phyloP scores from a whole-genome alignment of 2,329 filamentous ascomycete species.

The Cucurbitaria berberidis region DNA sequence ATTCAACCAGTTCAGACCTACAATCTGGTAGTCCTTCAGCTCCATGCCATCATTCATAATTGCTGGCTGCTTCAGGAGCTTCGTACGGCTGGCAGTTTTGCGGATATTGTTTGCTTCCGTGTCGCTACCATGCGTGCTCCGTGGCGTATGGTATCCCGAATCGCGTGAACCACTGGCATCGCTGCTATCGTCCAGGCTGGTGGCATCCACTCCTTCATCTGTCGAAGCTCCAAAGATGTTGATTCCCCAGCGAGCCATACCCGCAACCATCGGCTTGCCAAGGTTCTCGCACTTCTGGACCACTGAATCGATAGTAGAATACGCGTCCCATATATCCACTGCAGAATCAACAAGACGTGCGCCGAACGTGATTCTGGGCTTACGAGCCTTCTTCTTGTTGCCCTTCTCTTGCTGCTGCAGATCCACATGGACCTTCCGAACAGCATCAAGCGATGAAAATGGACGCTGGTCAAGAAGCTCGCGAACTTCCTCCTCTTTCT shows the following conservation, averaged over 20 bases:
- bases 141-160: conserved; percentile 71
- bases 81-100: conserved; percentile 40
- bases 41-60: conserved; percentile 77
- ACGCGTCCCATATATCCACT: conserved; percentile 76
- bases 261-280: conserved; percentile 68
- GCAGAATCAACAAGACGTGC: conserved; percentile 71
- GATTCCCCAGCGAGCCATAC: conserved; percentile 72
- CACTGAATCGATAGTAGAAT: conserved; percentile 82
- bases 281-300: conserved; percentile 77
- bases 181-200: conserved; percentile 57
- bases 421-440: conserved; percentile 66
- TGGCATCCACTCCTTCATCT: conserved; percentile 66
- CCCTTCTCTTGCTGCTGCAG: conserved; percentile 35
- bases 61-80: conserved; percentile 70
- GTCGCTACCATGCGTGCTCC: conserved; percentile 48
- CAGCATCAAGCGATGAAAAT: conserved; percentile 69
- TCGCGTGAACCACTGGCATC: conserved; percentile 59
- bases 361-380: conserved; percentile 62
- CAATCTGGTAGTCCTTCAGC: conserved; percentile 92
- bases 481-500: conserved; percentile 72
- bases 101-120: conserved; percentile 56
- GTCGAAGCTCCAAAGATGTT: conserved; percentile 67
- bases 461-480: conserved; percentile 76
- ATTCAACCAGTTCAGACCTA: conserved; percentile 93
- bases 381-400: conserved; percentile 42